These are phyloP conservation scores for Starmerella apicola DNA, from an alignment of 805 yeast genomes.

Conservation along the genomic window DNA sequence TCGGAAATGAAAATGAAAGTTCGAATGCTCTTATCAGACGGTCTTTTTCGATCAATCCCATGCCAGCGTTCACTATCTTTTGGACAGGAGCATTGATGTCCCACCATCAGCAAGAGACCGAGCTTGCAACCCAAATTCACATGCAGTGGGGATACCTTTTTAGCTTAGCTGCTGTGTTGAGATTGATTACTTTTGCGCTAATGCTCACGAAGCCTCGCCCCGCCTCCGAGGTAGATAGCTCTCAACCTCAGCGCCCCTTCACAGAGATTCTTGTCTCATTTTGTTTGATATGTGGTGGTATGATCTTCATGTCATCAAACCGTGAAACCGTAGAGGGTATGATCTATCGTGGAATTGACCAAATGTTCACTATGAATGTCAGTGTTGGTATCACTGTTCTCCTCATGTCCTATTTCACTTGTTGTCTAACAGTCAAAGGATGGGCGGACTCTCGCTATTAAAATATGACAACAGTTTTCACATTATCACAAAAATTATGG, in stretches of 20 bases:
- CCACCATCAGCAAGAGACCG: slow-evolving; percentile 77
- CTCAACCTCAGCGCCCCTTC: slow-evolving; percentile 57
- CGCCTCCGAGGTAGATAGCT: slow-evolving; percentile 21
- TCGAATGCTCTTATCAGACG: slow-evolving; percentile 5
- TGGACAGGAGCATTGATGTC: slow-evolving; percentile 98
- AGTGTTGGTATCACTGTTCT: slow-evolving; percentile 67
- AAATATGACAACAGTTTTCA: too few species aligned
- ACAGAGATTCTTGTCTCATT: slow-evolving; percentile 75
- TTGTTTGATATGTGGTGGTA: slow-evolving; percentile 75
- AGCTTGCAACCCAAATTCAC: slow-evolving; percentile 66
- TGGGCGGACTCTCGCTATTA: slow-evolving; percentile 17
- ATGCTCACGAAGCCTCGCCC: slow-evolving; percentile 29
- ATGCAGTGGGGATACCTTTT: slow-evolving; percentile 85
- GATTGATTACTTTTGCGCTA: slow-evolving; percentile 51
- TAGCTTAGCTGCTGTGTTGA: slow-evolving; percentile 67
- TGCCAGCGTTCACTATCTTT: slow-evolving; percentile 83
- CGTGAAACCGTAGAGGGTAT: slow-evolving; percentile 73
- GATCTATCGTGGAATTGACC: slow-evolving; percentile 69
- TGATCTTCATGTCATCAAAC: slow-evolving; percentile 83
- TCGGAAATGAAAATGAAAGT: neutral
- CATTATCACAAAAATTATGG: too few species aligned
- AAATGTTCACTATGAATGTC: slow-evolving; percentile 84
- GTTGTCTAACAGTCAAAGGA: slow-evolving; percentile 38
- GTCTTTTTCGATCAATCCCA: slow-evolving; percentile 75
- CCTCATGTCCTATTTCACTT: slow-evolving; percentile 81